Evolutionary conservation across 1,284 basidiomycete species (phyloP).

Genomic region (Pseudozyma pruni): DNA sequence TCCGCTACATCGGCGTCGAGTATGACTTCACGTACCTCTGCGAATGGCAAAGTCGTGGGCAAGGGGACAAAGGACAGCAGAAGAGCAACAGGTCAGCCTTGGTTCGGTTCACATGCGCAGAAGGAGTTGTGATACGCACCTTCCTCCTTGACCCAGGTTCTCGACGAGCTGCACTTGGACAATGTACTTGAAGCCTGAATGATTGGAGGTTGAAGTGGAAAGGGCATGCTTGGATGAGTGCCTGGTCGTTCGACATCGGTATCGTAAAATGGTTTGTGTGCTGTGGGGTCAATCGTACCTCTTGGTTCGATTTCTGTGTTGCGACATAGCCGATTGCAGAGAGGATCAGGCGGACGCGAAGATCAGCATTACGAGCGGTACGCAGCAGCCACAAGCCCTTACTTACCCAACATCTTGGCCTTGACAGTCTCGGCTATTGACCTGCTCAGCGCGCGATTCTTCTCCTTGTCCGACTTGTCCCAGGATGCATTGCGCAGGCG

Average conservation of each 20-base stretch:
- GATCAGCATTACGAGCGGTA: background rate
- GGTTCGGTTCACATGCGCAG: no score
- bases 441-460: constrained; percentile 37
- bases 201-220: no score
- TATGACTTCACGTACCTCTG: constrained; percentile 1
- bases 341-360: background rate
- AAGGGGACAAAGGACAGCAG: no score
- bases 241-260: no score
- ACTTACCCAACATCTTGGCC: constrained; percentile 53
- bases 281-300: constrained; percentile 12
- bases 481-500: constrained; percentile 31
- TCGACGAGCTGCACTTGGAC: constrained; percentile 58
- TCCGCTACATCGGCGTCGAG: no score
- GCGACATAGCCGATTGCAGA: no score
- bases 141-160: constrained; percentile 58
- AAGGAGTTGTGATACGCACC: constrained; percentile 18
- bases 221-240: no score
- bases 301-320: constrained; percentile 45
- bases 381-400: background rate
- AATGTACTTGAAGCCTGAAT: constrained; percentile 55
- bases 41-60: no score
- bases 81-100: background rate
- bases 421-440: constrained; percentile 46
- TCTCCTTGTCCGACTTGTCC: constrained; percentile 52
- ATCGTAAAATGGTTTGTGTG: no score